Conservation (phyloP, 306 rosid species). For the Trifolium subterraneum region DNA sequence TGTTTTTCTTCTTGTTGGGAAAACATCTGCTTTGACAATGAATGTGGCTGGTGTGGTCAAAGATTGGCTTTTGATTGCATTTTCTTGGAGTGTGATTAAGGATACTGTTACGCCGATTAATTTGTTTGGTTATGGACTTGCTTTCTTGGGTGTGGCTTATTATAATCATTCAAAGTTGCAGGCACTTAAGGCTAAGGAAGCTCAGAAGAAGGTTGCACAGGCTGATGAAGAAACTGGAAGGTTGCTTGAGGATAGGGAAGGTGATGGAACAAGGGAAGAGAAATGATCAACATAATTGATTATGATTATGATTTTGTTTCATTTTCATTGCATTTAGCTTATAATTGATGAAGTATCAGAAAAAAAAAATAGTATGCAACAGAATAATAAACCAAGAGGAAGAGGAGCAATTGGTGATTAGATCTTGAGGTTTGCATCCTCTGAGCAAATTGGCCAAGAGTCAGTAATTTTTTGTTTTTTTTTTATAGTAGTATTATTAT, state of each 20-base stretch:
- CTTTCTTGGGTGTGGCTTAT: conserved; percentile 81
- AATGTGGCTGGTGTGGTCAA: conserved; percentile 93
- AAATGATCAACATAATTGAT: conserved; percentile 51
- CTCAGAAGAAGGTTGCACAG: conserved; percentile 69
- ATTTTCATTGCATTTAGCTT: background rate
- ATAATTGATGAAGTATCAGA: background rate
- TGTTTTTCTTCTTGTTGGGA: conserved; percentile 82
- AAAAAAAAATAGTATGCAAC: conserved; percentile 22
- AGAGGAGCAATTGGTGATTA: conserved; percentile 26
- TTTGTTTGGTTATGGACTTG: conserved; percentile 81
- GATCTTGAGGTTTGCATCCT: conserved; percentile 24
- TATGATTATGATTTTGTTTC: background rate
- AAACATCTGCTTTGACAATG: conserved; percentile 90
- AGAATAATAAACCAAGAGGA: conserved; percentile 46
- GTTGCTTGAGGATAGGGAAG: conserved; percentile 73
- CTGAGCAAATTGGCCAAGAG: conserved; percentile 39
- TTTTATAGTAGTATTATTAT: conserved; percentile 19
- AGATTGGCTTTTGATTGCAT: conserved; percentile 86
- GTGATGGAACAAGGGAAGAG: conserved; percentile 60
- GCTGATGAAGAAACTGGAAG: conserved; percentile 76
- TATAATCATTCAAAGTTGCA: conserved; percentile 83
- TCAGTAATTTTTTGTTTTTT: conserved; percentile 48
- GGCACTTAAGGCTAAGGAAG: conserved; percentile 82
- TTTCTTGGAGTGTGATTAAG: conserved; percentile 89
- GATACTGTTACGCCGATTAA: conserved; percentile 84